Evolutionary conservation across 805 yeast genomes (phyloP), one percentile per base, ranked within the genome.

Genomic region (Torulaspora delbrueckii): DNA sequence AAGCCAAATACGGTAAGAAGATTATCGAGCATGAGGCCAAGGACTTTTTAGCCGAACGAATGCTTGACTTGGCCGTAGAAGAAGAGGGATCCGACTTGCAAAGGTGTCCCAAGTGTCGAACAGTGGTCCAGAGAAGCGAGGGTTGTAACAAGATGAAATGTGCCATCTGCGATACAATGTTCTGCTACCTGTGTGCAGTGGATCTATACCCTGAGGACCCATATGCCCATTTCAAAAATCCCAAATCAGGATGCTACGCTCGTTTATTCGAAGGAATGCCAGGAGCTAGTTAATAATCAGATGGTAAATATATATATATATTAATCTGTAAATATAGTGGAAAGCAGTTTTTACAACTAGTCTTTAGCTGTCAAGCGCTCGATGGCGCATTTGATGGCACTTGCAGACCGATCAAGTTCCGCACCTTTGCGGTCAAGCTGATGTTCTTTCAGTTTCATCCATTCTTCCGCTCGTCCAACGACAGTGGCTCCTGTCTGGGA

Each of bases 61-160:
- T 75, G 22, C 72, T 81, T 53, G 68, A 72, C 33, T 66, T 70
- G 28, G 63, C 78, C 41, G 58, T 80, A 8, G 54, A 52, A 9
- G 68, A 70, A 8, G 71, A 68, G n/a, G 67, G 67, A 2, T 66
- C 71, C 1, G 72, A 71, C 25, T 61, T 76, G 43, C 70, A 68
- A 16, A 59, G 68, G 42, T 81, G 86, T 51, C 86, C 86, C 0
- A 59, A 61, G 3, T 81, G 86, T 55, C 58, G 61, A 12, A 55
- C 72, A 2, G 72, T 72, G 5, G 73, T 78, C 5, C 78, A 78
- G 47, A 71, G 78, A 46, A 65, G 73, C 19, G 84, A 79, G 52
- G 87, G 86, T 4, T 81, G 86, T 58, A 81, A 80, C 55, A 79
- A 77, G 54, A 79, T 81, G 82, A 69, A 67, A 31, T 81, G 87